A percentile compares a stretch with the other conserved stretches of the same genome.
Conservation (phyloP, 2,329 filamentous ascomycete species). For the Penicillium occitanis region DNA sequence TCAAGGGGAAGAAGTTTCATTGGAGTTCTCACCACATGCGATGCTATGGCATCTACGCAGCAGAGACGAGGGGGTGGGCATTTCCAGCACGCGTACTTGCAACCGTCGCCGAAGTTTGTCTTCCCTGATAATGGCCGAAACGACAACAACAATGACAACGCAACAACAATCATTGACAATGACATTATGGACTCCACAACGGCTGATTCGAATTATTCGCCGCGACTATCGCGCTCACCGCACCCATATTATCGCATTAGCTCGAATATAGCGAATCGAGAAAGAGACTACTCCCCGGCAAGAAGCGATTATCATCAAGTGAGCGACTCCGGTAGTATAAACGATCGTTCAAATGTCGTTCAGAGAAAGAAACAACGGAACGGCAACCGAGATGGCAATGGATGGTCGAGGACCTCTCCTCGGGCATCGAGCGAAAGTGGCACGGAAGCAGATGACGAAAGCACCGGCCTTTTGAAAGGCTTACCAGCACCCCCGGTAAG, state of each 20-base stretch:
- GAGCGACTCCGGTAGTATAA: slow-evolving; percentile 12
- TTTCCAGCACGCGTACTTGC: slow-evolving; percentile 20
- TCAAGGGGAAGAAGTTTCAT: slow-evolving; percentile 8
- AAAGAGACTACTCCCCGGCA: slow-evolving; percentile 36
- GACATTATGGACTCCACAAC: slow-evolving; percentile 6
- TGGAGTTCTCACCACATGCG: slow-evolving; percentile 11
- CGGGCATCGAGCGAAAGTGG: slow-evolving; percentile 79
- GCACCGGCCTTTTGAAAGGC: slow-evolving; percentile 71
- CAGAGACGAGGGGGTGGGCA: background rate
- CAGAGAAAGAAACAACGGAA: slow-evolving; percentile 34
- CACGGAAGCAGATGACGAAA: slow-evolving; percentile 93
- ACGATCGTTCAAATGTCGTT: slow-evolving; percentile 24
- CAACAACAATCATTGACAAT: slow-evolving; percentile 23
- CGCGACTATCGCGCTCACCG: slow-evolving; percentile 18
- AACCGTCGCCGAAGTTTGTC: slow-evolving; percentile 26
- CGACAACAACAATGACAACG: slow-evolving; percentile 20
- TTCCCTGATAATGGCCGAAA: slow-evolving; percentile 24
- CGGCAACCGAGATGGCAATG: slow-evolving; percentile 22
- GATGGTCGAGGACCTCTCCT: slow-evolving; percentile 49
- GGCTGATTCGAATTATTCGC: background rate
- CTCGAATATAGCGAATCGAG: slow-evolving; percentile 56
- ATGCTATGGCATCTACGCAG: slow-evolving; percentile 20
- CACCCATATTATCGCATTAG: slow-evolving; percentile 41
- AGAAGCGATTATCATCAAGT: slow-evolving; percentile 7
- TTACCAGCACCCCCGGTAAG: slow-evolving; percentile 74